Evolutionary conservation across 2,329 filamentous ascomycete species (phyloP).

Genomic region (Botrytis porri): DNA sequence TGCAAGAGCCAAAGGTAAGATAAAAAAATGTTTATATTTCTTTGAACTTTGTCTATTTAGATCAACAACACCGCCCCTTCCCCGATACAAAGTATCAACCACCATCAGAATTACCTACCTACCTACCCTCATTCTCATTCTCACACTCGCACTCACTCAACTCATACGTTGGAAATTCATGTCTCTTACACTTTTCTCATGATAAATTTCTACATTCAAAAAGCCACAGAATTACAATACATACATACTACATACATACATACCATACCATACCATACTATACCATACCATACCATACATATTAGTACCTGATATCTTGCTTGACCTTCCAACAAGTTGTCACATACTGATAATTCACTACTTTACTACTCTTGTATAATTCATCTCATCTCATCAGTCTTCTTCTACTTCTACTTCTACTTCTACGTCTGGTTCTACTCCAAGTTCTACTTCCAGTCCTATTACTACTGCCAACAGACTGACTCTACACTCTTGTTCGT

Average conservation of each 20-base stretch:
- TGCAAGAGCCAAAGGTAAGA: slow-evolving; percentile 1
- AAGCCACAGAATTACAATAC: not conserved
- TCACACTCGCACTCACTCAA: not conserved
- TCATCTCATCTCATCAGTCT: not conserved
- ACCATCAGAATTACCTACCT: not conserved
- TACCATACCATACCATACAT: not conserved
- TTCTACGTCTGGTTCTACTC: not conserved
- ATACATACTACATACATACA: not conserved
- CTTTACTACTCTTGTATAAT: not conserved
- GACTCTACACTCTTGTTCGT: not conserved
- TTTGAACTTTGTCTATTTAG: not conserved
- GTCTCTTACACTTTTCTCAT: not conserved
- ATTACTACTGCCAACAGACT: not conserved
- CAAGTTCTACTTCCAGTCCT: not conserved
- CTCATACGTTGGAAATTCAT: not conserved
- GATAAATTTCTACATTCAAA: not conserved
- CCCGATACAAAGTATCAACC: not conserved
- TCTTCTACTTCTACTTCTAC: not conserved
- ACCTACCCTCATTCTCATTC: no score
- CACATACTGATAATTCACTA: not conserved
- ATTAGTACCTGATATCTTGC: not conserved
- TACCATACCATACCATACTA: no score
- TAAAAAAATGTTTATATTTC: slow-evolving; percentile 3
- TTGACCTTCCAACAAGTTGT: not conserved
- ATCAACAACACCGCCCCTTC: not conserved